Evolutionary conservation across 495 filamentous ascomycete genomes (phyloP), one percentile per base, ranked within the genome.

Genomic region (Annulohypoxylon nitens): DNA sequence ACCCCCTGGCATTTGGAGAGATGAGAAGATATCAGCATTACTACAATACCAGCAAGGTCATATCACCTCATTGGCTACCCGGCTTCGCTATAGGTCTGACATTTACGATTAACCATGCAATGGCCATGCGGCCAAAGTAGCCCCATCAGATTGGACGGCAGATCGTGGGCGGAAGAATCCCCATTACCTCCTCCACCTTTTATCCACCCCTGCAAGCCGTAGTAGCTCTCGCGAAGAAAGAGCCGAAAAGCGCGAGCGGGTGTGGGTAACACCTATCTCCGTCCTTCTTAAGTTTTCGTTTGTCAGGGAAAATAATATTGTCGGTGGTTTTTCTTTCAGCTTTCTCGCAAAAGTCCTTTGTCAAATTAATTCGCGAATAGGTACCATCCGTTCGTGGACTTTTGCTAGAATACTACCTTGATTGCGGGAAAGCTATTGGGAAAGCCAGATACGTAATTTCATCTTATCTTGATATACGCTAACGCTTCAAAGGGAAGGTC

Each of bases 101-200:
- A n/a, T 47, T 50, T 48, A 20, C 41, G 59, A 39, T 48, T 25
- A 39, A 58, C 58, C 37, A 37, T 62, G 60, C 53, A 48, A 45
- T 4, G 39, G 18, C 36, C 34, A n/a, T 53, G 68, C 26, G 50
- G 50, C 18, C 16, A 51, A 41, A 16, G 16, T 47, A 39, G 61
- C 55, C 26, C 61, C 69, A 47, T 61, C 69, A 65, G 61, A 48
- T 66, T 66, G 55, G 69, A 43, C 60, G 25, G 51, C 41, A 47
- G 41, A 70, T 70, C 43, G 67, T 50, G 45, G 16, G 59, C 60
- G 33, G 2, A 20, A 34, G 61, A 11, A 47, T 47, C 26, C 43
- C 36, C 48, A 55, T 23, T 58, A 30, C 30, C 3, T 6, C 30
- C 57, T 48, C 12, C 63, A 37, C 43, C 36, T 41, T 12, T 50